These are phyloP conservation scores for Macadamia tetraphylla DNA, from an alignment of 164 flowering plant genomes.

Conservation along the genomic window DNA sequence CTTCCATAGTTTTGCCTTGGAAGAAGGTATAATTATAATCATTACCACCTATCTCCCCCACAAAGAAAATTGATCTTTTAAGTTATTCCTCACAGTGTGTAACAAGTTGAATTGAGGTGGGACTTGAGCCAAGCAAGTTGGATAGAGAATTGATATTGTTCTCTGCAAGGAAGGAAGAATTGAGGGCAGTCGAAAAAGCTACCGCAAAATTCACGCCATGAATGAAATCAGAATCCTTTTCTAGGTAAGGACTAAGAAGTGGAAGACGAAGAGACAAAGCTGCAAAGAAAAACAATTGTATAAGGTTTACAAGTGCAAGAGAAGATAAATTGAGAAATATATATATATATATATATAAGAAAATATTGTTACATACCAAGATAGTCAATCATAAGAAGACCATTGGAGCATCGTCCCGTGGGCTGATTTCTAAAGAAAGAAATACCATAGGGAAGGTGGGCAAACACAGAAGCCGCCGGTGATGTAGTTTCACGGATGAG, in stretches of 20 bases:
- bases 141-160: not conserved
- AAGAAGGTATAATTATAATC: slow-evolving; percentile 18
- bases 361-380: too few relatives aligned
- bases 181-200: slow-evolving; percentile 14
- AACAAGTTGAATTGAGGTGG: slow-evolving; percentile 1
- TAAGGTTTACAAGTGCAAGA: too few relatives aligned
- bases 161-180: not conserved
- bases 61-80: slow-evolving; percentile 4
- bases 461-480: not conserved
- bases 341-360: too few relatives aligned
- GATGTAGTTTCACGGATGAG: slow-evolving; percentile 6
- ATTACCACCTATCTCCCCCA: slow-evolving; percentile 20
- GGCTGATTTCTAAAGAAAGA: slow-evolving; percentile 3
- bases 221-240: not conserved
- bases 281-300: too few relatives aligned
- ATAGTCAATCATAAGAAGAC: slow-evolving; percentile 16
- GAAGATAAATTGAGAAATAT: too few relatives aligned
- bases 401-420: slow-evolving; percentile 19
- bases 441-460: slow-evolving; percentile 11
- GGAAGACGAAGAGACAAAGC: slow-evolving; percentile 12
- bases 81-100: slow-evolving; percentile 1
- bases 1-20: slow-evolving; percentile 7
- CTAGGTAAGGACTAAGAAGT: slow-evolving; percentile 12
- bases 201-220: slow-evolving; percentile 20
- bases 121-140: slow-evolving; percentile 15